Evolutionary conservation across 192 early-diverging fungal genomes (phyloP), one percentile per base, ranked within the genome.

Genomic region (Coemansia sp.): DNA sequence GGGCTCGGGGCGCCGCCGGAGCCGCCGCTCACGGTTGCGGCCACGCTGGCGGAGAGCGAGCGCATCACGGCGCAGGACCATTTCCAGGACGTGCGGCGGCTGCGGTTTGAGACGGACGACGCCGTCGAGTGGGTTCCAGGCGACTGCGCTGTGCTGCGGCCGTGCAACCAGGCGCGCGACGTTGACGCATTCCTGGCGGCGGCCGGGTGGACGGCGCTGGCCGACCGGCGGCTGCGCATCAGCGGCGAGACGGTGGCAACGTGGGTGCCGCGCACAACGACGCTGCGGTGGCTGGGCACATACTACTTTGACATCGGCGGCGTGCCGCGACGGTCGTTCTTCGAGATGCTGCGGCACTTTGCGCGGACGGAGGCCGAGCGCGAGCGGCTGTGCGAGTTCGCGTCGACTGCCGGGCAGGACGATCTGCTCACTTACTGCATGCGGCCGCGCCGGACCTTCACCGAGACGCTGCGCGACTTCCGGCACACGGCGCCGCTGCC

Each of bases 61-160:
- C 77, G 94, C 10, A 85, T 98, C 25, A 96, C 95, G 0, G 68
- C 89, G 1, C 17, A 48, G 2, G 87, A 89, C 43, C 95, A 98
- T 71, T 95, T 94, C 74, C 95, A 98, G 79, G 95, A 98, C 75
- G 93, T 99, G n/a, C 85, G 94, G 17, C 92, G 91, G 67, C 65
- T 98, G 7, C 87, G 80, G 43, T 85, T 97, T n/a, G 59, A 65
- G 25, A 68, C 87, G 8, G 73, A 71, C 14, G 70, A 71, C 13
- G 32, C 12, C 19, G 55, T 75, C 10, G 22, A 3, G 17, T 83
- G 69, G 65, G 44, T 75, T 14, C 88, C 96, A 8, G 96, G 95
- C 11, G 95, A 97, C 81, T 88, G 95, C 14, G 86, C 90, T 37
- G 85, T 84, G 2, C 76, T 99, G 50, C 69, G 85, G 39, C 96